Evolutionary conservation across 1,139 yeast species (phyloP).

Genomic region (Suhomyces anneliseae): DNA sequence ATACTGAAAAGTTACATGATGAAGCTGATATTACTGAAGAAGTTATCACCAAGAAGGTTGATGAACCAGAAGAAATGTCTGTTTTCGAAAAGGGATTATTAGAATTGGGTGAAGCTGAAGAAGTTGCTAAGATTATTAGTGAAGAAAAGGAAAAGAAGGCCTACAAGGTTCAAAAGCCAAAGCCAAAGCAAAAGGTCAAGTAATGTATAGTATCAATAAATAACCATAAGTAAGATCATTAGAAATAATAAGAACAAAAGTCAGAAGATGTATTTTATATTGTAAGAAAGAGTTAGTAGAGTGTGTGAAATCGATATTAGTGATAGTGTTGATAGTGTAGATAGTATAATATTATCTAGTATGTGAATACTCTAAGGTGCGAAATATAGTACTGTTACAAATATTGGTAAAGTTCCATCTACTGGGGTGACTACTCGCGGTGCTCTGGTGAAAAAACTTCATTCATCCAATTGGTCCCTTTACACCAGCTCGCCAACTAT

Average conservation of each 20-base stretch:
- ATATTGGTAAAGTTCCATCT: too few relatives aligned
- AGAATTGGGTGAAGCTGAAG: conserved; percentile 77
- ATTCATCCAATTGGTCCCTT: too few relatives aligned
- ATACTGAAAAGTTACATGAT: conserved; percentile 58
- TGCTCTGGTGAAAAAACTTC: too few relatives aligned
- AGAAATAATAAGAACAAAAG: not conserved
- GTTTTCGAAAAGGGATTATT: conserved; percentile 74
- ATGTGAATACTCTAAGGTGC: too few relatives aligned
- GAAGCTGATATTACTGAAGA: conserved; percentile 28
- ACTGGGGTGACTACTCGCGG: too few relatives aligned
- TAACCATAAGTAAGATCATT: not conserved
- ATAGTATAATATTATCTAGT: not conserved
- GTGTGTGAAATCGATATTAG: too few relatives aligned
- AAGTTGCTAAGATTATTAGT: conserved; percentile 50
- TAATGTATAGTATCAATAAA: conserved; percentile 1
- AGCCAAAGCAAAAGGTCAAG: conserved; percentile 6
- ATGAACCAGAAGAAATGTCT: conserved; percentile 43
- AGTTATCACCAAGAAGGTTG: conserved; percentile 23
- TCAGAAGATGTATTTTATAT: too few relatives aligned
- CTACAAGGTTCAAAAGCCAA: conserved; percentile 10
- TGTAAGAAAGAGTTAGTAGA: not conserved
- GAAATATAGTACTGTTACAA: too few relatives aligned
- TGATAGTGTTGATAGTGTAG: too few relatives aligned
- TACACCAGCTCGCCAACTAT: too few relatives aligned
- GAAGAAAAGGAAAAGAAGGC: conserved; percentile 28